A percentile compares a stretch with the other conserved stretches of the same genome.
Evolutionary conservation across 108 stramenopile genomes (phyloP).

Genomic region (Schizochytrium sp.): DNA sequence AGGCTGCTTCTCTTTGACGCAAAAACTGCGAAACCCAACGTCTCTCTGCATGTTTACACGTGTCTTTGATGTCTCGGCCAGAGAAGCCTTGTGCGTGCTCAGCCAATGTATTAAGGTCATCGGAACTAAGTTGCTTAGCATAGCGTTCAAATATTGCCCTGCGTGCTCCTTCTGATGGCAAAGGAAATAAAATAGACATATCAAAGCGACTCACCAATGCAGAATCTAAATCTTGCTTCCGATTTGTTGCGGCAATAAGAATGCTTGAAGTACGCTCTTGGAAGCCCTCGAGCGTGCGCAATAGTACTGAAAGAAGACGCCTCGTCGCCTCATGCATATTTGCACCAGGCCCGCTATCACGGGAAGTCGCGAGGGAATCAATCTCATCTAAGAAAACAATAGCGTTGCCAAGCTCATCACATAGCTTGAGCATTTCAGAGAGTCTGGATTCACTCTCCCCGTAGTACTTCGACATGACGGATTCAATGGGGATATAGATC

Average conservation of each 20-base stretch:
- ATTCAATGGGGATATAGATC: constrained; percentile 57
- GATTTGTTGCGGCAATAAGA: constrained; percentile 61
- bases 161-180: constrained; percentile 44
- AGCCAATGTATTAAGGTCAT: constrained; percentile 33
- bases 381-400: constrained; percentile 59
- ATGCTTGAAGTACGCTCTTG: background rate
- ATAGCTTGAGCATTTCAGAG: constrained; percentile 57
- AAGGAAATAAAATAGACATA: constrained; percentile 6
- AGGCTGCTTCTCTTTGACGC: background rate
- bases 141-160: constrained; percentile 42
- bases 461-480: constrained; percentile 42
- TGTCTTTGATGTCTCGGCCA: constrained; percentile 52
- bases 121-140: background rate
- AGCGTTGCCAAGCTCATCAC: constrained; percentile 3
- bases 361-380: constrained; percentile 49
- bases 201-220: constrained; percentile 45
- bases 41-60: constrained; percentile 59
- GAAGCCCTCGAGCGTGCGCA: constrained; percentile 61
- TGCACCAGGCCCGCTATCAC: constrained; percentile 7
- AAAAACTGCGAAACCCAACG: constrained; percentile 52
- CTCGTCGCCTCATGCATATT: constrained; percentile 7
- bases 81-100: constrained; percentile 13
- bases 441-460: constrained; percentile 60
- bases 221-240: constrained; percentile 57
- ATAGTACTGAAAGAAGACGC: constrained; percentile 48